These are phyloP conservation scores for Trypanosoma boissoni DNA, from an alignment of 208 protist genomes.

Conservation along the genomic window DNA sequence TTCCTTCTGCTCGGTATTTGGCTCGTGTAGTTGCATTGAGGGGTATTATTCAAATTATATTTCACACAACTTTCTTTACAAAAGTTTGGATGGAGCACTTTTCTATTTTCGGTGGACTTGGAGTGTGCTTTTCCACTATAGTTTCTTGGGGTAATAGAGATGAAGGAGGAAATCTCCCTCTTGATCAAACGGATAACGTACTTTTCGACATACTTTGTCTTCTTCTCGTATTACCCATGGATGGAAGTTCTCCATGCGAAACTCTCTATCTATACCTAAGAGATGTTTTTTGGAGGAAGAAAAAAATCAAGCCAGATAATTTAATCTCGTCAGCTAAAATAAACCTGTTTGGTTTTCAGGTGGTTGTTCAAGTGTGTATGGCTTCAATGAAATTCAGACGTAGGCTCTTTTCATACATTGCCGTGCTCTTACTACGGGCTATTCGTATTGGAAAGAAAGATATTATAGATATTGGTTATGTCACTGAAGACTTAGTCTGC, in stretches of 20 bases:
- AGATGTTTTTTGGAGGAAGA: slow-evolving; percentile 8
- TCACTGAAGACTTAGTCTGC: slow-evolving; percentile 13
- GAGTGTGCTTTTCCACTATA: slow-evolving; percentile 15
- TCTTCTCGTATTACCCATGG: slow-evolving; percentile 19
- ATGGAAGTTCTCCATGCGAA: slow-evolving; percentile 3
- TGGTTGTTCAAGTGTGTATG: slow-evolving; percentile 12
- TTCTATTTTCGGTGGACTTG: slow-evolving; percentile 12
- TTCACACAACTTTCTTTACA: slow-evolving; percentile 22
- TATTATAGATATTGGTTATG: slow-evolving; percentile 11
- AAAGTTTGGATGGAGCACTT: slow-evolving; percentile 28
- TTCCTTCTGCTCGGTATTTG: slow-evolving; percentile 2
- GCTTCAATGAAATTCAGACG: slow-evolving; percentile 4
- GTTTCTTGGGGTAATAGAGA: slow-evolving; percentile 10
- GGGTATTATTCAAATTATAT: slow-evolving; percentile 23
- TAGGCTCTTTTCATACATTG: slow-evolving; percentile 14
- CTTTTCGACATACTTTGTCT: slow-evolving; percentile 34
- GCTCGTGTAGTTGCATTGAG: slow-evolving; percentile 12
- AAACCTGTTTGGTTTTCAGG: slow-evolving; percentile 14
- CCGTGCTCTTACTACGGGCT: slow-evolving; percentile 6
- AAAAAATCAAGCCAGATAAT: background rate
- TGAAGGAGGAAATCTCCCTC: slow-evolving; percentile 4
- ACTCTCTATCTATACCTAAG: slow-evolving; percentile 24
- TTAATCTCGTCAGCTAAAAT: slow-evolving; percentile 8
- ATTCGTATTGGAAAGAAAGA: slow-evolving; percentile 11
- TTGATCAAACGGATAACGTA: slow-evolving; percentile 6